A percentile compares a stretch with the other conserved stretches of the same genome.
phyloP scores from a whole-genome alignment of 371 early-diverging fungal species.

The Mucor racemosus region DNA sequence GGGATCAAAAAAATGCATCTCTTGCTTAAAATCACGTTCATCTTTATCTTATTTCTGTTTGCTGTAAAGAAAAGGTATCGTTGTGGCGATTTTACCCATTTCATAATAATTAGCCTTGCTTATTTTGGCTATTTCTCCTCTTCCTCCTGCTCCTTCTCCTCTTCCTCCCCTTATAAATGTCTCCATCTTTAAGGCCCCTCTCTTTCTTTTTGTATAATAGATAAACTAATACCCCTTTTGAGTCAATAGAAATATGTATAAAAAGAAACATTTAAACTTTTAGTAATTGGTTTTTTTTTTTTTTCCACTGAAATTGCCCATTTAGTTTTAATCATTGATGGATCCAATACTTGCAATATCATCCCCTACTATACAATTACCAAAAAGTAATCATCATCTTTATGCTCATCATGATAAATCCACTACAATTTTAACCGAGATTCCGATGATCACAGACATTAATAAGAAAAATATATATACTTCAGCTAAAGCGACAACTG shows the following conservation, averaged over 20 bases:
- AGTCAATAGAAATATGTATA: neutral
- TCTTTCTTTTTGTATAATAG: neutral
- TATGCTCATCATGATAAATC: neutral
- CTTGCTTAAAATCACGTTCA: no score
- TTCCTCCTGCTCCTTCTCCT: neutral
- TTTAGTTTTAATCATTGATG: neutral
- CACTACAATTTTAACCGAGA: neutral
- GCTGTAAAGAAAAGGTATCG: no score
- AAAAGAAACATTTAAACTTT: neutral
- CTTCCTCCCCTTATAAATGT: neutral
- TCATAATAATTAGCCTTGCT: no score
- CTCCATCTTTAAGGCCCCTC: neutral
- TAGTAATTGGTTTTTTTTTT: neutral
- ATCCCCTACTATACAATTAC: neutral
- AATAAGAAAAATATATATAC: neutral
- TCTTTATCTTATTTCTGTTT: no score
- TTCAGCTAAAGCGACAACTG: conserved; percentile 15
- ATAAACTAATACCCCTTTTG: neutral
- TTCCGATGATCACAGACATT: neutral
- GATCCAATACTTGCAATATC: neutral
- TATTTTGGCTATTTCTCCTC: no score
- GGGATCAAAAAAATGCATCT: no score
- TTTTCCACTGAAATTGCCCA: neutral
- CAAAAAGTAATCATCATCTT: neutral
- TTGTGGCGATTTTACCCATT: no score